Evolutionary conservation across 306 rosid species (phyloP).

Genomic region (Ammopiptanthus mongolicus): DNA sequence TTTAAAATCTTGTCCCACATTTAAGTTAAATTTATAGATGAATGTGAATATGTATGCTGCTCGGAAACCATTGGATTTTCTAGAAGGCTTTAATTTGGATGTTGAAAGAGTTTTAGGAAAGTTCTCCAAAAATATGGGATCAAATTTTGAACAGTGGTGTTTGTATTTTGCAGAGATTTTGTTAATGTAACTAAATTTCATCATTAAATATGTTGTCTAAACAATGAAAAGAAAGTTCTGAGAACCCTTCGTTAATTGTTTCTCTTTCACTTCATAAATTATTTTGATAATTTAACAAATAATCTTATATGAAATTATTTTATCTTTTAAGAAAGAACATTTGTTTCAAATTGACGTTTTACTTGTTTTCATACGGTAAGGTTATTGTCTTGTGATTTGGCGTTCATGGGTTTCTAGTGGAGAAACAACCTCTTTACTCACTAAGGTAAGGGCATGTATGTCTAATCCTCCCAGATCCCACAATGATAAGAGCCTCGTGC

Average conservation of each 20-base stretch:
- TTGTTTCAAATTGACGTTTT: neutral
- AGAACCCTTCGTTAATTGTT: neutral
- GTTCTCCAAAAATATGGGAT: conserved; percentile 1
- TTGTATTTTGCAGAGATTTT: neutral
- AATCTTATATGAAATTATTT: neutral
- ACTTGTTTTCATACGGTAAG: neutral
- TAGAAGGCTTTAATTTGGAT: neutral
- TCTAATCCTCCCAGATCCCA: neutral
- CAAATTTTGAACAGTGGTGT: neutral
- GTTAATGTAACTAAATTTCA: neutral
- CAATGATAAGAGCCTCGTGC: neutral
- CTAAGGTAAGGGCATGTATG: neutral
- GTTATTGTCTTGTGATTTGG: neutral
- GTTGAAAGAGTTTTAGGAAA: conserved; percentile 4
- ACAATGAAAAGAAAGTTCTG: neutral
- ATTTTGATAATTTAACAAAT: conserved; percentile 11
- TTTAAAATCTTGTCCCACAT: conserved; percentile 8
- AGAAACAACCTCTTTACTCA: neutral
- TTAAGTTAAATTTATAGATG: conserved; percentile 15
- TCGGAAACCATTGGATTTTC: conserved; percentile 13
- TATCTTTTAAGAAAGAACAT: neutral
- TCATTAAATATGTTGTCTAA: neutral
- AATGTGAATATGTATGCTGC: conserved; percentile 23
- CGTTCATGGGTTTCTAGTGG: neutral
- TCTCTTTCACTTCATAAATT: neutral